A percentile compares a stretch with the other conserved stretches of the same genome.
Evolutionary conservation across 495 filamentous ascomycete genomes (phyloP).

Genomic region (Alectoria sarmentosa): DNA sequence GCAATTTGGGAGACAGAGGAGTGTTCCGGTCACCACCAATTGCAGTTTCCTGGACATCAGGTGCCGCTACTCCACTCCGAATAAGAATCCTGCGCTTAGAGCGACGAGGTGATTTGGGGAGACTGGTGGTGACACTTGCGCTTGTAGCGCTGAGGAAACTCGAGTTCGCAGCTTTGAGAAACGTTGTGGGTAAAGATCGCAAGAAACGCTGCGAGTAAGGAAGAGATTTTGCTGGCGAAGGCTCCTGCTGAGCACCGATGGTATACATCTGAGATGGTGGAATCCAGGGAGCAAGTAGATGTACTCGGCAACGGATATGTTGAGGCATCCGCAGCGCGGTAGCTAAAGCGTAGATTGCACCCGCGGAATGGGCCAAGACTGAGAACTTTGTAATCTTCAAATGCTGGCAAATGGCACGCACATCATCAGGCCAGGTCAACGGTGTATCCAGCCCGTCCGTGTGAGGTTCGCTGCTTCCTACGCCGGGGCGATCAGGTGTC

Average conservation of each 20-base stretch:
- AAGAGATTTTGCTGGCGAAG: conserved; percentile 72
- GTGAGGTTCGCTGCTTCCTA: conserved; percentile 85
- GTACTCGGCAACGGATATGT: conserved; percentile 89
- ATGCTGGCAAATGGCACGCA: conserved; percentile 87
- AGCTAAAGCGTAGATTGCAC: conserved; percentile 94
- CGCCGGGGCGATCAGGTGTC: conserved; percentile 88
- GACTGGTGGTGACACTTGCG: conserved; percentile 75
- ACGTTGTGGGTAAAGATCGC: conserved; percentile 80
- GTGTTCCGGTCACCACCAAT: conserved; percentile 1
- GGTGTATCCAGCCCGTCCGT: conserved; percentile 73
- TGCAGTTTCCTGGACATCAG: conserved; percentile 16
- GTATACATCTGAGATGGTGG: conserved; percentile 93
- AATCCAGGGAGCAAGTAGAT: conserved; percentile 96
- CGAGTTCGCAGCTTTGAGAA: conserved; percentile 90
- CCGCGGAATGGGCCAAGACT: conserved; percentile 94
- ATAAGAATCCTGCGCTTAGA: conserved; percentile 52
- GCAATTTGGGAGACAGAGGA: conserved; percentile 1
- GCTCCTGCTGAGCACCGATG: conserved; percentile 65
- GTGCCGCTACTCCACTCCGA: conserved; percentile 34
- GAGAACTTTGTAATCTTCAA: conserved; percentile 95
- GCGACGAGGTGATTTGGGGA: conserved; percentile 64
- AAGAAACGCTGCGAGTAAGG: conserved; percentile 90
- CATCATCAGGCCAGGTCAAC: conserved; percentile 95
- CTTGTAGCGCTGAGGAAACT: conserved; percentile 91
- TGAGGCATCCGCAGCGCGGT: conserved; percentile 94